A percentile compares a stretch with the other conserved stretches of the same genome.
Evolutionary conservation across 257 asterid genomes (phyloP).

Genomic region (Mentha longifolia): DNA sequence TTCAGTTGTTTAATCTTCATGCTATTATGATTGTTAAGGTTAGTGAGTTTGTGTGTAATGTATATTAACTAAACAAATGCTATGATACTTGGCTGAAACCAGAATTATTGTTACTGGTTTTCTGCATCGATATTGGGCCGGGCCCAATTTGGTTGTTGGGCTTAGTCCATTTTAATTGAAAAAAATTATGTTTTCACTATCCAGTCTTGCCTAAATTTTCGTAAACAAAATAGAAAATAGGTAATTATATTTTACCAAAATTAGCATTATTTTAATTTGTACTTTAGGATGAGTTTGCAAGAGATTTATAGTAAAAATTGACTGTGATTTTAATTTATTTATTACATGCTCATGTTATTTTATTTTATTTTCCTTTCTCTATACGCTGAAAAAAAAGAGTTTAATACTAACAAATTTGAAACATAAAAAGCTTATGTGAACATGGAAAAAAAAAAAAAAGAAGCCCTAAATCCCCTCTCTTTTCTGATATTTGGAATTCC

Average conservation of each 20-base stretch:
- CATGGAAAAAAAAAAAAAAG: too few relatives aligned
- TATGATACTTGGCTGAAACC: constrained; percentile 2
- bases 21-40: background rate
- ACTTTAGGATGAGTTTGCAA: too few relatives aligned
- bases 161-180: background rate
- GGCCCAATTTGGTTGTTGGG: constrained; percentile 27
- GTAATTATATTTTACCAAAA: background rate
- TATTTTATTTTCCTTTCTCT: too few relatives aligned
- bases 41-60: background rate
- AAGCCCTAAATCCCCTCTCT: too few relatives aligned
- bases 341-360: too few relatives aligned
- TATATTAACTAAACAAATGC: background rate
- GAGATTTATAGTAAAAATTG: too few relatives aligned
- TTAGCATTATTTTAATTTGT: too few relatives aligned
- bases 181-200: background rate
- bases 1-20: background rate
- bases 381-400: too few relatives aligned
- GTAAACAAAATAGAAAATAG: background rate
- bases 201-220: background rate
- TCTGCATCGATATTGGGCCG: background rate
- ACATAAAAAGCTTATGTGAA: too few relatives aligned
- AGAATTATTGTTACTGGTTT: background rate
- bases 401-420: too few relatives aligned
- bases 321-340: too few relatives aligned
- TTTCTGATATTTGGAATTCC: too few relatives aligned